Conservation (phyloP, 352 stramenopile species). For the Phytophthora pistaciae region DNA sequence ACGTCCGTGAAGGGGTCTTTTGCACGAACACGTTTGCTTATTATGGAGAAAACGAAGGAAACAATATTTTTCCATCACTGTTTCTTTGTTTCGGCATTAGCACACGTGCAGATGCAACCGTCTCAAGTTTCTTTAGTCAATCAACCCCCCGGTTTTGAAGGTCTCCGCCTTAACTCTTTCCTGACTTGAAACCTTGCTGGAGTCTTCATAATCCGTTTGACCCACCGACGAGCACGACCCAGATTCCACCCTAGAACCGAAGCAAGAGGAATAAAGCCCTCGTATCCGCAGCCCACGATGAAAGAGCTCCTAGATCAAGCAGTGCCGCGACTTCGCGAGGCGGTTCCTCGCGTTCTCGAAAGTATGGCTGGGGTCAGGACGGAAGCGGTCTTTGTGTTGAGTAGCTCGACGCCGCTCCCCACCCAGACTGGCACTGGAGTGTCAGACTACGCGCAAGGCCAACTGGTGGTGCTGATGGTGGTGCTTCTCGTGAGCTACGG, state of each 20-base stretch:
- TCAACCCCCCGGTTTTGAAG: not conserved
- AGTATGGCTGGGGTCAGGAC: not conserved
- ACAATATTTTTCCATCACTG: constrained; percentile 9
- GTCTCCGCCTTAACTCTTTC: not conserved
- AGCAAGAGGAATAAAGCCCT: not conserved
- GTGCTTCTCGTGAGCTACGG: constrained; percentile 52
- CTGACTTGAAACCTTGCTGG: constrained; percentile 1
- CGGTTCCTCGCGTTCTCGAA: constrained; percentile 26
- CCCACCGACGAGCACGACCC: constrained; percentile 7
- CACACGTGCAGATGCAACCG: constrained; percentile 20
- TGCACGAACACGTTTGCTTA: not conserved
- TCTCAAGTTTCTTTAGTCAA: constrained; percentile 14
- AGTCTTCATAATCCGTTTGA: constrained; percentile 33
- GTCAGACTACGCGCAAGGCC: constrained; percentile 30
- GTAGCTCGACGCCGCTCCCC: not conserved
- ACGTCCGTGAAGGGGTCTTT: constrained; percentile 16
- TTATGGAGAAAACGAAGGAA: not conserved
- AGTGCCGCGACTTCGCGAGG: constrained; percentile 26
- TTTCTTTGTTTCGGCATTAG: constrained; percentile 22
- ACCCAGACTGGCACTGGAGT: constrained; percentile 3
- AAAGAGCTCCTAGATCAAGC: constrained; percentile 13
- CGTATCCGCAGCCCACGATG: constrained; percentile 17
- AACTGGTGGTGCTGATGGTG: constrained; percentile 42
- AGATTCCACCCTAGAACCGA: not conserved
- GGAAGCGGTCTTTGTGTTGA: not conserved